Evolutionary conservation across 129 eudicot genomes (phyloP), one percentile per base, ranked within the genome.

Genomic region (Escallonia herrerae): DNA sequence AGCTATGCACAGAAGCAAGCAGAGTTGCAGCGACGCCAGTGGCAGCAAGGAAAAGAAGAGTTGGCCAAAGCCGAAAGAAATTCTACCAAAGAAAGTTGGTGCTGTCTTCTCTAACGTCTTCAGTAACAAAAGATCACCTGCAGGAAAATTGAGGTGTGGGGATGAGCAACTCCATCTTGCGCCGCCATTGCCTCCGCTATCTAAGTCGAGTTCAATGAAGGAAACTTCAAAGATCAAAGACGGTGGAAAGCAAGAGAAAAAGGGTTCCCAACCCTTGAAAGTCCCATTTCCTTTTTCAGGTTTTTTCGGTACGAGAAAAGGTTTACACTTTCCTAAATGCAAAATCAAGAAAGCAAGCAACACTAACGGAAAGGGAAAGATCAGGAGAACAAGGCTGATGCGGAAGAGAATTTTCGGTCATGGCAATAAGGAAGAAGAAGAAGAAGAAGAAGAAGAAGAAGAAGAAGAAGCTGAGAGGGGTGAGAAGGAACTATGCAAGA

Each of bases 401-500:
- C 22, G 56, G 52, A 75, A 67, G 4, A 48, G 63, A 60, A 7
- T 15, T 56, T 5, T 47, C 60, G 43, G 53, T 38, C 63, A 51
- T 54, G 41, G 58, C 59, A 11, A 61, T 69, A 45, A 45, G 67
- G 72, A 67, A 69, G 67, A 43, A 64, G 45, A 49, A 58, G 39
- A 40, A n/a, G 41, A 60, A 52, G 72, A 47, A 44, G 1, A 8
- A 55, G 62, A 41, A 56, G 71, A 56, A 22, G 58, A 49, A 15
- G 64, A 39, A 37, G 75, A 13, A 45, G 5, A 42, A 54, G 53
- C 13, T 38, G n/a, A 54, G 40, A 39, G 79, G 41, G 33, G 61
- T 39, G 72, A 47, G 43, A 64, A 73, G 41, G 77, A 77, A 43
- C 58, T 83, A n/a, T 83, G 90, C 49, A 80, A 80, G 81, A 83